Evolutionary conservation across 208 protist species (phyloP).

Genomic region (Trichomonas tenax): DNA sequence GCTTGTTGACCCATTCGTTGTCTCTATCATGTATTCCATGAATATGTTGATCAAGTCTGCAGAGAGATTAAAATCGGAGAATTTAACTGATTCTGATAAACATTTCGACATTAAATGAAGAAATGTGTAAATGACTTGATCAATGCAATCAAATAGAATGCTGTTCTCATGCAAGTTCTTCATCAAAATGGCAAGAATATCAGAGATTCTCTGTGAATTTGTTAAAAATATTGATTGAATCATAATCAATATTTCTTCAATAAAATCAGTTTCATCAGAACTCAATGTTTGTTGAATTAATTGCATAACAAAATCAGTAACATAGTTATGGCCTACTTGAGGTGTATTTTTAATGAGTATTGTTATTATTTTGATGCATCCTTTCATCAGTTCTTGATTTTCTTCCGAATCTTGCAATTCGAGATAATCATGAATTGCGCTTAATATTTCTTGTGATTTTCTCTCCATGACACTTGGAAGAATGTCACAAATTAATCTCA

Average conservation of each 20-base stretch:
- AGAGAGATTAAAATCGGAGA: background rate
- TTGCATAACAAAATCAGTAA: background rate
- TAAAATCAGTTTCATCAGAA: background rate
- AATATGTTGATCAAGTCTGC: background rate
- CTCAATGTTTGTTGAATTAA: background rate
- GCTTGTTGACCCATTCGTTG: background rate
- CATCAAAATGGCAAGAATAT: background rate
- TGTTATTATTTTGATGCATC: background rate
- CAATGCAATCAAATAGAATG: background rate
- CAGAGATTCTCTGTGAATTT: background rate
- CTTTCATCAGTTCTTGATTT: background rate
- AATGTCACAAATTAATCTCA: background rate
- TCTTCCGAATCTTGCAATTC: background rate
- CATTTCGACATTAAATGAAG: background rate
- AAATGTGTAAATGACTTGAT: background rate
- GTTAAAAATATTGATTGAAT: background rate
- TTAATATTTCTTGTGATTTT: background rate
- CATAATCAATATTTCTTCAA: background rate
- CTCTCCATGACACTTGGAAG: background rate
- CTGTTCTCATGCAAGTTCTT: background rate
- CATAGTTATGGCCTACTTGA: background rate
- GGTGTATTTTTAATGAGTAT: background rate
- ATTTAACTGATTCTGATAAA: background rate
- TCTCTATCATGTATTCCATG: background rate
- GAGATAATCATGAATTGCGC: background rate